Base-by-base conservation (phyloP, 1,284 basidiomycete genomes). In the Amylostereum chailletii region DNA sequence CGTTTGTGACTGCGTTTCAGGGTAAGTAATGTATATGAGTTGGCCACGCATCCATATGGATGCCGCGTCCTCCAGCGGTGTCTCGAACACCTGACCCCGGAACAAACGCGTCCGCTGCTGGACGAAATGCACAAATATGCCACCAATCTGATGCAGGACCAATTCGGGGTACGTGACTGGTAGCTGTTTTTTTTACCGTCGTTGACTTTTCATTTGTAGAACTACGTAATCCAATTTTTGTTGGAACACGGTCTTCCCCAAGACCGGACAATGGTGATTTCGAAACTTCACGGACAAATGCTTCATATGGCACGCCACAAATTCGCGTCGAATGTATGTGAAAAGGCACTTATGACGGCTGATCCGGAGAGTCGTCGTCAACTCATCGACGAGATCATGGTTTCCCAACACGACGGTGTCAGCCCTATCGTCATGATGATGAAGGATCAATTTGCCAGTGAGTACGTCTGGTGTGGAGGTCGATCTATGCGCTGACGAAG, bases 251-350 rank as follows among this genome's bases (percentile, higher is more conserved):
- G 93, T 1, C 74, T 75, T 53, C 69, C 72, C 2, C 72, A 79
- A 6, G 94, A 98, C 64, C 79, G 81, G 46, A 71, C 72, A 5
- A 68, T 76, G 50, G 80, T 97, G 44, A 75, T 96, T 51, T 66
- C 68, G 7, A 81, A 82, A 59, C 77, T 97, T 51, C 81, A 79
- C 27, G 89, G 91, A 2, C 82, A 88, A 58, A 79, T 99, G 62
- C 65, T 94, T 34, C 71, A 75, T 53, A 81, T 94, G 75, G 79
- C 89, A 1, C 79, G 84, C 44, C 94, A 97, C 71, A 98, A 98
- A 66, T 98, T 95, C 61, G 94, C 95, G 1, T 94, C 90, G 4
- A 99, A 99, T 61, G 96, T 99, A 19, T 89, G 92, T 63, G 96
- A 99, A 70, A 93, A 94, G 66, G 92, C 93, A 1, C 75, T 97